phyloP scores from a whole-genome alignment of 2,329 filamentous ascomycete genomes.

The Hypocrella siamensis region DNA sequence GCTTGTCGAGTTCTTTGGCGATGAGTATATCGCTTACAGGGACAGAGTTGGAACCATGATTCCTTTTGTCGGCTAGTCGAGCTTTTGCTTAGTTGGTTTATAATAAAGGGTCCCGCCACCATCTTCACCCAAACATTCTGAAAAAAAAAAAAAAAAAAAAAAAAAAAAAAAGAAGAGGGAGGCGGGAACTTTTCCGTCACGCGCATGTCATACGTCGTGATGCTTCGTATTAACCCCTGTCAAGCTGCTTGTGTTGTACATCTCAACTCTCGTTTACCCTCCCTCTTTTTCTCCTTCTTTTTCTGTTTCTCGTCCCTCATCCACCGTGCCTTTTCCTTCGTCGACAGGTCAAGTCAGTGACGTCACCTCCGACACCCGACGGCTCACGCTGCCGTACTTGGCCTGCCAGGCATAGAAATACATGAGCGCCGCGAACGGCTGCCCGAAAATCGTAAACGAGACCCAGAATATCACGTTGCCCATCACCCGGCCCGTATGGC shows the following conservation, averaged over 20 bases:
- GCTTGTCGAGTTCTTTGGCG: conserved; percentile 67
- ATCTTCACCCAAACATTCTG: not conserved
- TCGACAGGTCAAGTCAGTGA: not conserved
- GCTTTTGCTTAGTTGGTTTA: not conserved
- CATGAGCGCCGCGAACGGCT: conserved; percentile 78
- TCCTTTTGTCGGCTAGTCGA: conserved; percentile 40
- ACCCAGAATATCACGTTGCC: conserved; percentile 96
- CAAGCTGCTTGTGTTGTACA: too few species aligned
- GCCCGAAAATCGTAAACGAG: conserved; percentile 86
- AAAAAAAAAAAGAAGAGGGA: too few species aligned
- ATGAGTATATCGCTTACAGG: conserved; percentile 64
- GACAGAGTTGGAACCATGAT: conserved; percentile 61
- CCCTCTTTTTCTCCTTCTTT: not conserved
- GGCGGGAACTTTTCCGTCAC: too few species aligned
- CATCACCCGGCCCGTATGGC: conserved; percentile 54
- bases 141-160: not conserved
- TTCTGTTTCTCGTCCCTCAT: not conserved
- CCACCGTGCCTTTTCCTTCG: not conserved
- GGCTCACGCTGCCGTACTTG: conserved; percentile 77
- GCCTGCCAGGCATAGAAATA: conserved; percentile 99
- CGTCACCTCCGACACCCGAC: conserved; percentile 11
- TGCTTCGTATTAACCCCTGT: not conserved
- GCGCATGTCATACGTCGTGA: too few species aligned
- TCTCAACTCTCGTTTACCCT: not conserved
- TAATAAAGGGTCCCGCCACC: too few species aligned